A percentile compares a stretch with the other conserved stretches of the same genome.
These are phyloP conservation scores for Puccinia triticina DNA, from an alignment of 1,284 basidiomycete genomes.

Conservation along the genomic window DNA sequence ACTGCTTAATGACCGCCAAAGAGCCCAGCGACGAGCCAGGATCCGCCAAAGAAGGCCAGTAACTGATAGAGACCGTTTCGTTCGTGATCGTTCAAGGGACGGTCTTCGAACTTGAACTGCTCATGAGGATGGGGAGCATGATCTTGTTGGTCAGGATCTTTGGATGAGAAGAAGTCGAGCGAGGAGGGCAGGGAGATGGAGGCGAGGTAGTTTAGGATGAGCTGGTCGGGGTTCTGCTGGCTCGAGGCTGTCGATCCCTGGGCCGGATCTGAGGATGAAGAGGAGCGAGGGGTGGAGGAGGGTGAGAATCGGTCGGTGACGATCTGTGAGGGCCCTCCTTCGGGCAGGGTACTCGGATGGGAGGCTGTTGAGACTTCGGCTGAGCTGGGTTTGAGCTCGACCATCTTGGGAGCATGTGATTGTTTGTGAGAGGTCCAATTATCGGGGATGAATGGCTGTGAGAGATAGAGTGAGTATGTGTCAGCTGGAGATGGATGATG, in stretches of 20 bases:
- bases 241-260: background rate
- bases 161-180: background rate
- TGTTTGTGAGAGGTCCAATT: conserved; percentile 38
- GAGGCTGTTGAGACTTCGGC: conserved; percentile 38
- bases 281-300: too few relatives aligned
- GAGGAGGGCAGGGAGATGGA: background rate
- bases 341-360: conserved; percentile 44
- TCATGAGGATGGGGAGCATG: background rate
- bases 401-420: conserved; percentile 30
- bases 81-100: conserved; percentile 36
- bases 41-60: conserved; percentile 14
- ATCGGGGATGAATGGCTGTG: conserved; percentile 43
- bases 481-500: background rate
- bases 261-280: background rate
- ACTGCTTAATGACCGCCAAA: background rate
- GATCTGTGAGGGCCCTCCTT: conserved; percentile 33
- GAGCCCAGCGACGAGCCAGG: conserved; percentile 38
- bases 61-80: conserved; percentile 29
- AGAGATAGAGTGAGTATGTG: background rate
- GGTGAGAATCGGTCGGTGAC: conserved; percentile 22
- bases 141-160: background rate
- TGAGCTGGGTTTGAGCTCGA: conserved; percentile 25
- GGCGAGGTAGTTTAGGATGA: background rate
- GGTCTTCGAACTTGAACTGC: conserved; percentile 37
- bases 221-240: background rate